Conservation (phyloP, 2,329 filamentous ascomycete species). For the Sporothrix pallida region DNA sequence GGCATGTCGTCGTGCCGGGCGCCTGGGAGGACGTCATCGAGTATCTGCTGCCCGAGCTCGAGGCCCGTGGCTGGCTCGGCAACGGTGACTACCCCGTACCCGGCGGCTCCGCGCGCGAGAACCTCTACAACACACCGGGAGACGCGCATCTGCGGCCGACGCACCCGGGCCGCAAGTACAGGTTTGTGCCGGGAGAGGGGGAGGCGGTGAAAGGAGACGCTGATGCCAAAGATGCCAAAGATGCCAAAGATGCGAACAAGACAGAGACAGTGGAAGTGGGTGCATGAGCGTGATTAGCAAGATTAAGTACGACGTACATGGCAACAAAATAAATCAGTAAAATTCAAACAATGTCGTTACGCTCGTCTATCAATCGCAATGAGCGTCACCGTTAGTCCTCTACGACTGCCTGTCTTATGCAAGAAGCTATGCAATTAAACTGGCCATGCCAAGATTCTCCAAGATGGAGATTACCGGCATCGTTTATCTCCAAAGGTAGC, state of each 20-base stretch:
- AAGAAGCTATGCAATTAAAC: too few species aligned
- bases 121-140: slow-evolving; percentile 33
- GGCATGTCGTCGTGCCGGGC: slow-evolving; percentile 54
- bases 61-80: slow-evolving; percentile 37
- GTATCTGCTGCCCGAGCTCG: slow-evolving; percentile 46
- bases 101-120: slow-evolving; percentile 38
- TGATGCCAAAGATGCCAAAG: not conserved
- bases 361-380: too few species aligned
- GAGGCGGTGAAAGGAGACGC: not conserved
- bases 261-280: not conserved
- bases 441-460: too few species aligned
- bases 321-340: not conserved
- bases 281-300: not conserved
- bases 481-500: not conserved
- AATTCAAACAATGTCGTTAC: not conserved
- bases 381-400: too few species aligned
- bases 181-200: not conserved
- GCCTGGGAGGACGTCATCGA: slow-evolving; percentile 69
- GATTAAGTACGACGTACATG: not conserved
- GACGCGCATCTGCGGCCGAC: slow-evolving; percentile 23
- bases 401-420: too few species aligned
- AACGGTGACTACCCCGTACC: slow-evolving; percentile 37
- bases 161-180: slow-evolving; percentile 26
- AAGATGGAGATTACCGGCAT: not conserved
- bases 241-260: not conserved